Evolutionary conservation across 176 grass and related monocot genomes (phyloP).

Genomic region (Aegilops tauschii): DNA sequence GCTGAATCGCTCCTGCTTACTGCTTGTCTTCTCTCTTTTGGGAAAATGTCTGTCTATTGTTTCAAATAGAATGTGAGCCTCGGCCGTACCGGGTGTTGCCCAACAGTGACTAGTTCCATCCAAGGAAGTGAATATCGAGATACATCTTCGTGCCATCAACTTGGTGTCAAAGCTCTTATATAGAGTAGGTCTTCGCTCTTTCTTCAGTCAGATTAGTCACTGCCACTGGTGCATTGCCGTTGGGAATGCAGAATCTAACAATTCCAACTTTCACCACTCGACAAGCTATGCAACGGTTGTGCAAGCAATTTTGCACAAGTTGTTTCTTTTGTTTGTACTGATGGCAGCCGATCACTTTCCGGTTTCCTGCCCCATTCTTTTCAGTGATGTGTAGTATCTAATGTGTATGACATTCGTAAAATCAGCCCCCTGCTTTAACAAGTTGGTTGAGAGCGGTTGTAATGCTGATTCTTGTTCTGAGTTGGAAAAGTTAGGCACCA

Average conservation of each 20-base stretch:
- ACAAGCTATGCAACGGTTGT: background rate
- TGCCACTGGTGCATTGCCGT: background rate
- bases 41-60: no score
- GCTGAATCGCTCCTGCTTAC: background rate
- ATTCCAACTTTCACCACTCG: background rate
- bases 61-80: no score
- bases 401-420: background rate
- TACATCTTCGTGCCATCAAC: constrained; percentile 33
- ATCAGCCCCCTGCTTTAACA: constrained; percentile 15
- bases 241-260: background rate
- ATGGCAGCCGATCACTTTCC: background rate
- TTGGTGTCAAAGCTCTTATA: constrained; percentile 77
- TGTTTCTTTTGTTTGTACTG: background rate
- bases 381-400: background rate
- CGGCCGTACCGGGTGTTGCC: no score
- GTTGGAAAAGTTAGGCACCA: background rate
- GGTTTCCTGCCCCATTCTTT: background rate
- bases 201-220: background rate
- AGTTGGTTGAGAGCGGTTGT: background rate
- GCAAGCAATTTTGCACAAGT: constrained; percentile 31
- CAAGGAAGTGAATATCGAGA: no score
- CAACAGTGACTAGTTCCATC: no score
- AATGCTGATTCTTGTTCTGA: no score
- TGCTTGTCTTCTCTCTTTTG: background rate
- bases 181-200: constrained; percentile 33